Percentiles rank a stretch among this genome's conserved stretches.
phyloP scores from a whole-genome alignment of 2,329 filamentous ascomycete species.

The Fusarium sororula region DNA sequence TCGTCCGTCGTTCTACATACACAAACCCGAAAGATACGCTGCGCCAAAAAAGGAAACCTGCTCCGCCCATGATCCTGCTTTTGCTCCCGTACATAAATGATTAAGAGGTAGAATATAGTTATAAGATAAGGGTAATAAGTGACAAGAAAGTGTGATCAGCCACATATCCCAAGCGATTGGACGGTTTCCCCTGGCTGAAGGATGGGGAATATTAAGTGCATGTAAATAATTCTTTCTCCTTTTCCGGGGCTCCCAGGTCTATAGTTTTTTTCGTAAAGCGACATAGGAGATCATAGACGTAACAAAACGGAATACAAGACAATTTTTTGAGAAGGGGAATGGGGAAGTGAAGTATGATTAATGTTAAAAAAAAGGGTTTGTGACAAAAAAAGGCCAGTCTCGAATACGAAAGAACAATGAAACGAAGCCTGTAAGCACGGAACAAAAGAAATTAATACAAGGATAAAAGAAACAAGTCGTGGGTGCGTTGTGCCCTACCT shows the following conservation, averaged over 20 bases:
- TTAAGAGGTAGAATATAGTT: conserved; percentile 26
- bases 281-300: conserved; percentile 43
- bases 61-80: conserved; percentile 21
- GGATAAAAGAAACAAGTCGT: conserved; percentile 34
- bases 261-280: conserved; percentile 38
- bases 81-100: conserved; percentile 26
- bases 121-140: conserved; percentile 30
- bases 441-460: conserved; percentile 34
- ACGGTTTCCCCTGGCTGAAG: conserved; percentile 35
- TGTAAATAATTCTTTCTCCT: conserved; percentile 41
- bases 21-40: conserved; percentile 33
- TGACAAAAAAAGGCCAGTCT: conserved; percentile 33
- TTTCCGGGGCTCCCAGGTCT: conserved; percentile 41
- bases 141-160: conserved; percentile 36
- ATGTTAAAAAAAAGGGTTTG: conserved; percentile 27
- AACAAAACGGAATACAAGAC: conserved; percentile 27
- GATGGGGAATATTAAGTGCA: conserved; percentile 41
- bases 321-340: conserved; percentile 21
- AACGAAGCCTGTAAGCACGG: conserved; percentile 36
- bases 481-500: conserved; percentile 34
- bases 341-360: conserved; percentile 30
- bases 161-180: conserved; percentile 39
- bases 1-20: conserved; percentile 20
- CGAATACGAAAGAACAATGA: conserved; percentile 29
- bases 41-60: conserved; percentile 28